These are phyloP conservation scores for Physcia stellaris DNA, from an alignment of 495 filamentous ascomycete genomes.

Conservation along the genomic window DNA sequence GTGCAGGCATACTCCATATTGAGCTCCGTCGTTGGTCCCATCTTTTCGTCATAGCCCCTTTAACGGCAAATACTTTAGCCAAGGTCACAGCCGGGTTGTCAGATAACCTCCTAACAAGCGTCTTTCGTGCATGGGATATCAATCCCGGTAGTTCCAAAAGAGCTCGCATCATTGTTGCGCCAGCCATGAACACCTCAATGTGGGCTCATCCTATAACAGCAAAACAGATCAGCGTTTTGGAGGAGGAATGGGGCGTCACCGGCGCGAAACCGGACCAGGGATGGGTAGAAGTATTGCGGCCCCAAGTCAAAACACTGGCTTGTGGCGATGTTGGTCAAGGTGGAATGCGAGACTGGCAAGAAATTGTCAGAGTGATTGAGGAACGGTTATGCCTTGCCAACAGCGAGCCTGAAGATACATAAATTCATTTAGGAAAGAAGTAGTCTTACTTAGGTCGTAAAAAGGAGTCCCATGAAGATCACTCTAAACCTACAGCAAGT, in stretches of 20 bases:
- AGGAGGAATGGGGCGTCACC: slow-evolving; percentile 56
- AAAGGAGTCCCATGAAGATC: no score
- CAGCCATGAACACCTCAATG: slow-evolving; percentile 85
- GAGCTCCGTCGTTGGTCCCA: slow-evolving; percentile 71
- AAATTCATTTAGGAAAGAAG: no score
- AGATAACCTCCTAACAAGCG: slow-evolving; percentile 54
- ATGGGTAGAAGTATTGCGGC: slow-evolving; percentile 64
- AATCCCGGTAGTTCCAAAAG: slow-evolving; percentile 48
- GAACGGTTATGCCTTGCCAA: no score
- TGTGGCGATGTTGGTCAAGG: slow-evolving; percentile 71
- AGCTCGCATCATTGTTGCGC: slow-evolving; percentile 37
- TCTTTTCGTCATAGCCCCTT: slow-evolving; percentile 64
- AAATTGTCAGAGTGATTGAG: slow-evolving; percentile 48
- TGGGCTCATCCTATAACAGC: slow-evolving; percentile 67
- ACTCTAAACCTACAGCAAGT: no score
- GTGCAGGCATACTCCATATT: slow-evolving; percentile 61
- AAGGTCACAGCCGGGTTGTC: slow-evolving; percentile 57
- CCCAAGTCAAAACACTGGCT: slow-evolving; percentile 59
- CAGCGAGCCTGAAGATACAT: no score
- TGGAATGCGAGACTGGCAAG: slow-evolving; percentile 65
- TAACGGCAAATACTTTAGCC: slow-evolving; percentile 67
- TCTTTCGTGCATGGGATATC: slow-evolving; percentile 83
- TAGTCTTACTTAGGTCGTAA: no score
- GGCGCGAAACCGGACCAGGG: slow-evolving; percentile 31
- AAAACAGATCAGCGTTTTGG: slow-evolving; percentile 51